Base-by-base conservation (phyloP, 257 asterid species). In the Gardenia jasminoides region DNA sequence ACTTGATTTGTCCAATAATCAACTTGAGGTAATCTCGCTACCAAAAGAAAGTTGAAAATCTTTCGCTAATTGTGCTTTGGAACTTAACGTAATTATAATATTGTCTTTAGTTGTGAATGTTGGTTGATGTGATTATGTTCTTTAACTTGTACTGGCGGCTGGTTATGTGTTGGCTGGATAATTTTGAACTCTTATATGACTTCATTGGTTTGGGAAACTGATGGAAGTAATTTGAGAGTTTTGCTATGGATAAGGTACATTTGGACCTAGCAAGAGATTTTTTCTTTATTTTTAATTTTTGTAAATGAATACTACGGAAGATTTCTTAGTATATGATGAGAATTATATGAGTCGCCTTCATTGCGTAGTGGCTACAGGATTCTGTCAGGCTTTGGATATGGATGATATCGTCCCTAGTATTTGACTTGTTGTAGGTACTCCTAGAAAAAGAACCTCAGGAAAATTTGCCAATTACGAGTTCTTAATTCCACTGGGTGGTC, bases 1-100 rank as follows among this genome's bases (percentile, higher is more conserved):
- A 70, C 90, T 96, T 69, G 88, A 93, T 84, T 82, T 96, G 86
- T 92, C 98, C 33, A 83, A 77, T 76, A 96, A 93, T 83, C 94
- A 85, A 82, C 92, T 96, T 41, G 79, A 84, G 99, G 99, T 96
- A 82, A 39, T 82, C 70, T 41, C 58, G 17, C 36, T 83, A 28
- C 54, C 19, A 30, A 44, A 22, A 31, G 36, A 30, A 47, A 33
- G 54, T 19, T 50, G 41, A 22, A 10, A 13, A 70, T 70, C 20
- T 3, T 69, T 44, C 43, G 58, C 46, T 75, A 43, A 39, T 58
- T 59, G 26, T 74, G n/a, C 10, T 61, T 24, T 22, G 19, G 43
- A 19, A 52, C 24, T 59, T 75, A 22, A 41, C 50, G 20, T 74
- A 41, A 16, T 67, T 66, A 65, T 50, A 78, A 43, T 43, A 64